Evolutionary conservation across 2,329 filamentous ascomycete species (phyloP).

Genomic region (Apiospora hydei): DNA sequence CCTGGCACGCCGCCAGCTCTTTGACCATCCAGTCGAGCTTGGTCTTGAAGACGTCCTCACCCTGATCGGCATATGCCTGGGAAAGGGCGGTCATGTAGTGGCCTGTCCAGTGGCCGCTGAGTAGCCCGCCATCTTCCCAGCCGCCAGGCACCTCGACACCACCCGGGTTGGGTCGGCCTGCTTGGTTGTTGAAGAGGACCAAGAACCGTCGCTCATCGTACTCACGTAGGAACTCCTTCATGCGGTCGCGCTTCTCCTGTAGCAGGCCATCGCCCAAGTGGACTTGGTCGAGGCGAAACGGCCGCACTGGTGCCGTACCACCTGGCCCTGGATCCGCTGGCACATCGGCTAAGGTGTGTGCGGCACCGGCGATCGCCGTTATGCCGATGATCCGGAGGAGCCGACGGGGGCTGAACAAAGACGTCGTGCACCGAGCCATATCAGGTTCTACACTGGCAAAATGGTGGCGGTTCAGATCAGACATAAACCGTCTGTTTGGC

Average conservation of each 20-base stretch:
- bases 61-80: slow-evolving; percentile 43
- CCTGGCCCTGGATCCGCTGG: slow-evolving; percentile 38
- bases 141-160: slow-evolving; percentile 39
- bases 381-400: not conserved
- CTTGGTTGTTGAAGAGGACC: slow-evolving; percentile 44
- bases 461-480: not conserved
- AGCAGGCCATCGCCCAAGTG: slow-evolving; percentile 40
- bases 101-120: slow-evolving; percentile 45
- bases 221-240: slow-evolving; percentile 39
- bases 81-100: slow-evolving; percentile 44
- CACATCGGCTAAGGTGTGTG: slow-evolving; percentile 5
- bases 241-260: slow-evolving; percentile 44
- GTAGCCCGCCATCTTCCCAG: slow-evolving; percentile 45
- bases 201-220: slow-evolving; percentile 42
- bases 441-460: not conserved
- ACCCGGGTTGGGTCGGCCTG: slow-evolving; percentile 39
- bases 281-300: slow-evolving; percentile 43
- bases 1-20: slow-evolving; percentile 40
- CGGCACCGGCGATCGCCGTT: slow-evolving; percentile 27
- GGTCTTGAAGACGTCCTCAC: slow-evolving; percentile 39
- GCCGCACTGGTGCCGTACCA: slow-evolving; percentile 41
- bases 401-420: not conserved
- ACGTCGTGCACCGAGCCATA: not conserved
- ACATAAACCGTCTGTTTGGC: not conserved
- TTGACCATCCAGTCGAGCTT: slow-evolving; percentile 45